Percentiles rank a stretch among this genome's conserved stretches.
phyloP scores from a whole-genome alignment of 148 eudicot genomes.

The Chenopodium album region DNA sequence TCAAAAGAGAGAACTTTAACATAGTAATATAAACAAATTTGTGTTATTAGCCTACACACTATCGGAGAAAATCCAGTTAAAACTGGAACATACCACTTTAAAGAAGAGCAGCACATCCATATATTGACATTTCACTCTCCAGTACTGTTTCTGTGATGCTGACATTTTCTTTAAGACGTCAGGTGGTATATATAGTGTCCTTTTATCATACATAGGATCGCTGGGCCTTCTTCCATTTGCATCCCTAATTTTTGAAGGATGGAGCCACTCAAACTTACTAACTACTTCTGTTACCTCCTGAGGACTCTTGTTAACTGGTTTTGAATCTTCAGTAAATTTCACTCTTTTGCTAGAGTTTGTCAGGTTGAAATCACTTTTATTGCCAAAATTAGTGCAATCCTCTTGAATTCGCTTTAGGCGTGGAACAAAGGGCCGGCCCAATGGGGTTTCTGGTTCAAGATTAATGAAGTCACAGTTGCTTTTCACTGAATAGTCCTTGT shows the following conservation, averaged over 20 bases:
- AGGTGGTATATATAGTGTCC: conserved; percentile 84
- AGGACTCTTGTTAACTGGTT: conserved; percentile 28
- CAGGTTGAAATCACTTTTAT: conserved; percentile 27
- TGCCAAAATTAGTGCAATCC: conserved; percentile 40
- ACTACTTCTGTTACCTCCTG: conserved; percentile 39
- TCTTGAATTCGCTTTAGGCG: conserved; percentile 81
- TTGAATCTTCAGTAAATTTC: conserved; percentile 41
- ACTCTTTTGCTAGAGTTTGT: conserved; percentile 54
- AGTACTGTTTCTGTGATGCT: conserved; percentile 95
- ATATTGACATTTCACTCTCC: conserved; percentile 81
- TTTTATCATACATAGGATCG: conserved; percentile 71
- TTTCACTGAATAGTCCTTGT: conserved; percentile 24
- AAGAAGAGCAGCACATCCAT: conserved; percentile 92
- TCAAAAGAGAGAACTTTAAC: neutral
- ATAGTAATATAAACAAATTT: too few relatives aligned
- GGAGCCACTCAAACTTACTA: conserved; percentile 92
- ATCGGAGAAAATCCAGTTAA: neutral
- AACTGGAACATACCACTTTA: conserved; percentile 76
- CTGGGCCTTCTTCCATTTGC: conserved; percentile 77
- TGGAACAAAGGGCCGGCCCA: conserved; percentile 65
- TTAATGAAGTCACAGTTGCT: conserved; percentile 36
- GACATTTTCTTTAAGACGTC: conserved; percentile 84
- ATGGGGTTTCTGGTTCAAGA: conserved; percentile 71
- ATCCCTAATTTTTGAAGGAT: conserved; percentile 80
- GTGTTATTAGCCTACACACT: neutral